phyloP scores from a whole-genome alignment of 257 asterid species.

The Primulina tabacum region DNA sequence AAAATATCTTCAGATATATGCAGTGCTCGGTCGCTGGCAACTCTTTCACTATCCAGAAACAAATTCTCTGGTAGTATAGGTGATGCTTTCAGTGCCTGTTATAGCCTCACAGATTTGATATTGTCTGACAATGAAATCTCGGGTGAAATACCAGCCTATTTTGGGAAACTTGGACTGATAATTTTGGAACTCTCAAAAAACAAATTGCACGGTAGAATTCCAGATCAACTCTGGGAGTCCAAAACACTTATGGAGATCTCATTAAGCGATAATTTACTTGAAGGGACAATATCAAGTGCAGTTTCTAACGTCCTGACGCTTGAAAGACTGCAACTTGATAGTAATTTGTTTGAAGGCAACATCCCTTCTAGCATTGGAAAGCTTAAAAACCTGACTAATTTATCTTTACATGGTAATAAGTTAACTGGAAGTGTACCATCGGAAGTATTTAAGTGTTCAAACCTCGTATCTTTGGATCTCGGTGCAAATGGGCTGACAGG shows the following conservation, averaged over 20 bases:
- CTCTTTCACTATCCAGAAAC: slow-evolving; percentile 50
- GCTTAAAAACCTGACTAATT: slow-evolving; percentile 61
- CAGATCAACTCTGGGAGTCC: slow-evolving; percentile 66
- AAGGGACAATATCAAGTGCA: slow-evolving; percentile 44
- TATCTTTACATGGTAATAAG: slow-evolving; percentile 67
- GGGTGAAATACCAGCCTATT: slow-evolving; percentile 63
- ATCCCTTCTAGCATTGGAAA: slow-evolving; percentile 59
- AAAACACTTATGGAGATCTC: slow-evolving; percentile 54
- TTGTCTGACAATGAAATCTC: slow-evolving; percentile 56
- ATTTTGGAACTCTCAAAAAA: slow-evolving; percentile 61
- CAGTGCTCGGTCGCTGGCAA: slow-evolving; percentile 42
- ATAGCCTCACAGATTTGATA: slow-evolving; percentile 44
- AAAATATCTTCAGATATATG: slow-evolving; percentile 51
- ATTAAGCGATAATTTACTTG: slow-evolving; percentile 45
- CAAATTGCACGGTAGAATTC: slow-evolving; percentile 52
- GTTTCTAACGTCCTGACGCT: slow-evolving; percentile 37
- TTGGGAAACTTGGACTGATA: slow-evolving; percentile 54
- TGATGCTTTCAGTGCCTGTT: slow-evolving; percentile 45
- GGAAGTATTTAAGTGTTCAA: slow-evolving; percentile 61
- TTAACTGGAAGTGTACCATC: slow-evolving; percentile 56
- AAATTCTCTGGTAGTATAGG: slow-evolving; percentile 51
- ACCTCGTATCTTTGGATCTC: slow-evolving; percentile 60
- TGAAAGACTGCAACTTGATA: slow-evolving; percentile 51
- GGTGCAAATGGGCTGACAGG: slow-evolving; percentile 57
- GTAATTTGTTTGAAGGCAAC: slow-evolving; percentile 54